Evolutionary conservation across 371 early-diverging fungal genomes (phyloP).

Genomic region (Mortierella polycephala): DNA sequence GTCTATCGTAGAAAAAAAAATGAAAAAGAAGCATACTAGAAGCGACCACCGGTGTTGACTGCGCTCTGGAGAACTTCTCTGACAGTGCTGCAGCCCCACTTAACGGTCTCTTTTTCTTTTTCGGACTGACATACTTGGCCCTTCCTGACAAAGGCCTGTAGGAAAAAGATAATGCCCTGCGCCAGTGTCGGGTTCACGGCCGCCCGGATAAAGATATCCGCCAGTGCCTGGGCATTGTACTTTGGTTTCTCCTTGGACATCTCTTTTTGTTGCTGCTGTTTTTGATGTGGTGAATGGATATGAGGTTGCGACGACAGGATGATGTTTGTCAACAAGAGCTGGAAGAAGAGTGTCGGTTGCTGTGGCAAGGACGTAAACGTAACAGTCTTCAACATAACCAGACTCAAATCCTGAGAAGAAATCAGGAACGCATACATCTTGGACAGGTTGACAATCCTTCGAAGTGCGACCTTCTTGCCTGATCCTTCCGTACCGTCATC

Average conservation of each 20-base stretch:
- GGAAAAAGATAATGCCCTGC: constrained; percentile 79
- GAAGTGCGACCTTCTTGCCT: constrained; percentile 61
- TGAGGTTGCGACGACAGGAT: constrained; percentile 47
- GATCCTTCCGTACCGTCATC: constrained; percentile 21
- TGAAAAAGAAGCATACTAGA: constrained; percentile 5
- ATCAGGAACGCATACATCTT: constrained; percentile 79
- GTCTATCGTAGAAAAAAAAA: background rate
- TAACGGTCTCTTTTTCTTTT: constrained; percentile 64
- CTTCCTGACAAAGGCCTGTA: constrained; percentile 70
- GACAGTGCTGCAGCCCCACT: constrained; percentile 72
- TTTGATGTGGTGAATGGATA: constrained; percentile 24
- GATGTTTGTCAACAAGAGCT: constrained; percentile 68
- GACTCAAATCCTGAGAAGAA: constrained; percentile 67
- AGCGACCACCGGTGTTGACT: constrained; percentile 54
- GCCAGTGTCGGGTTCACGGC: constrained; percentile 70
- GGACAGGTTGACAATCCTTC: constrained; percentile 76
- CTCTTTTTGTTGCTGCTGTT: constrained; percentile 18
- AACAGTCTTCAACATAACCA: constrained; percentile 76
- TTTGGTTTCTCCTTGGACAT: constrained; percentile 41
- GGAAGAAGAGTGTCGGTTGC: constrained; percentile 74
- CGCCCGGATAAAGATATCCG: constrained; percentile 69
- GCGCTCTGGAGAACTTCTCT: constrained; percentile 66
- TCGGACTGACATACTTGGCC: constrained; percentile 58
- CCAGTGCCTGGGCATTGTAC: constrained; percentile 62
- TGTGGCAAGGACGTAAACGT: constrained; percentile 76